phyloP scores from a whole-genome alignment of 306 rosid genomes.

The Prunus mira region DNA sequence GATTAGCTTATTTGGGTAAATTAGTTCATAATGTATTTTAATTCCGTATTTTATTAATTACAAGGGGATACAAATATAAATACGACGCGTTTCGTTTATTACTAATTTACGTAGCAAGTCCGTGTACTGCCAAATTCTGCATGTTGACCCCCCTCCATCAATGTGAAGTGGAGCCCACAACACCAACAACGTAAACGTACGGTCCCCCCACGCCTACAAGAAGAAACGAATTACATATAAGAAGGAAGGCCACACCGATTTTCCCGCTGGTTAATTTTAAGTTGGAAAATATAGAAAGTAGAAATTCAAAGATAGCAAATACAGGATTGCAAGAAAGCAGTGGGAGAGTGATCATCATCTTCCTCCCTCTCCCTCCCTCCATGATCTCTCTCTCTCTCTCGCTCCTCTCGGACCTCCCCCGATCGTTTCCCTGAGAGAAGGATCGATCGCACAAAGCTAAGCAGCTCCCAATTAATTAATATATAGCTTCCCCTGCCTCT shows the following conservation, averaged over 20 bases:
- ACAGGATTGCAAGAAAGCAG: not conserved
- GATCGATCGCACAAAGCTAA: not conserved
- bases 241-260: not conserved
- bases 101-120: not conserved
- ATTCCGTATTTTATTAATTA: too few relatives aligned
- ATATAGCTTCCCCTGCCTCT: not conserved
- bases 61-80: too few relatives aligned
- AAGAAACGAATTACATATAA: not conserved
- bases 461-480: not conserved
- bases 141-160: not conserved
- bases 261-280: not conserved
- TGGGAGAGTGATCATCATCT: not conserved
- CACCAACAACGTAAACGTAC: not conserved
- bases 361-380: not conserved
- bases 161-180: not conserved
- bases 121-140: not conserved
- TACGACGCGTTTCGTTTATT: too few relatives aligned
- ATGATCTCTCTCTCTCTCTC: not conserved
- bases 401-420: not conserved
- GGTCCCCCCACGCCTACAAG: not conserved
- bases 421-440: not conserved
- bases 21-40: too few relatives aligned
- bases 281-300: not conserved
- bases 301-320: not conserved
- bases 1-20: not conserved